phyloP scores from a whole-genome alignment of 169 alveolate genomes.

The Toxoplasma gondii region DNA sequence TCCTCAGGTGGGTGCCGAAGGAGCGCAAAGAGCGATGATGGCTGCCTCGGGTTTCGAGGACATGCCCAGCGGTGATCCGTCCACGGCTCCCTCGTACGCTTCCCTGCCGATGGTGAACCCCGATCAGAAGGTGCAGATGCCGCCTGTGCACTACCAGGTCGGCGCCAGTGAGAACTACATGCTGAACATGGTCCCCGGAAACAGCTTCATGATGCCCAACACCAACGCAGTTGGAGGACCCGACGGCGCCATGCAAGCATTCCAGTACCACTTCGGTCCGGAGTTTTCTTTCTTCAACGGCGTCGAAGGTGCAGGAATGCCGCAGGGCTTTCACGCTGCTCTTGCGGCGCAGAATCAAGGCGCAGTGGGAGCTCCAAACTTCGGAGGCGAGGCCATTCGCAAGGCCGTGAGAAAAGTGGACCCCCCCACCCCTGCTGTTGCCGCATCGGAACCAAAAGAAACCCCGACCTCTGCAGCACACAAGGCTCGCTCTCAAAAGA shows the following conservation, averaged over 20 bases:
- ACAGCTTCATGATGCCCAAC: not conserved
- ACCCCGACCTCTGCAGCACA: not conserved
- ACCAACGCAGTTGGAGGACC: not conserved
- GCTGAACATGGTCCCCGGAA: not conserved
- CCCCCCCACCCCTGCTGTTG: conserved; percentile 28
- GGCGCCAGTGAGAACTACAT: not conserved
- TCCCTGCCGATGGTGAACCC: not conserved
- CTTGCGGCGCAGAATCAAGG: not conserved
- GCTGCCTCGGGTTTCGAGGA: not conserved
- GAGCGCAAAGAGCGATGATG: not conserved
- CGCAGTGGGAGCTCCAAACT: not conserved
- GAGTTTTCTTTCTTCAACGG: conserved; percentile 49
- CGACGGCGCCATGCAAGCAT: conserved; percentile 54
- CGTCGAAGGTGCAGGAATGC: conserved; percentile 50
- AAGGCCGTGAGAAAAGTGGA: conserved; percentile 51
- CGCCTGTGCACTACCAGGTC: conserved; percentile 13
- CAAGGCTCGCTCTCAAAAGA: not conserved
- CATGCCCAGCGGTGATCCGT: not conserved
- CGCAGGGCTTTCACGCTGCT: conserved; percentile 63
- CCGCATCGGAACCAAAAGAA: not conserved
- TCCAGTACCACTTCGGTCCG: conserved; percentile 51
- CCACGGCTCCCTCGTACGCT: not conserved
- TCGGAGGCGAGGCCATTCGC: conserved; percentile 40
- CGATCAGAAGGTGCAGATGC: not conserved
- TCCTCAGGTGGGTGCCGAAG: too few species aligned